Base-by-base conservation (phyloP, 768 basidiomycete genomes). In the Collybia sordida region DNA sequence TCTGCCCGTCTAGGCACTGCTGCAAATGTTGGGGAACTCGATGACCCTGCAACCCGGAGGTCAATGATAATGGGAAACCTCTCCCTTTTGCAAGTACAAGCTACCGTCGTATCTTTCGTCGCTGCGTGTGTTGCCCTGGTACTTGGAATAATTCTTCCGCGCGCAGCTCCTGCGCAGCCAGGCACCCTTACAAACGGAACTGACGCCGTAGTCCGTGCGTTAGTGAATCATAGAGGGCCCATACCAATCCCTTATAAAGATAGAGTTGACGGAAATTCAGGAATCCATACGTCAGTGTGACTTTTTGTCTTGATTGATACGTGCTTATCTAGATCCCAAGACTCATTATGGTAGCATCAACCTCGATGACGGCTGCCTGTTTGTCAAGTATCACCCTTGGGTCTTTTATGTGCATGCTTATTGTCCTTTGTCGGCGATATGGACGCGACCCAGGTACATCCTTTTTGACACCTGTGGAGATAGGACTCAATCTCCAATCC, bases 1-100 rank as follows among this genome's bases (percentile, higher is more conserved):
- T 95, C 94, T 3, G 93, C 97, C 0, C 82, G 96, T 12, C 78
- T 99, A n/a, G 88, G 90, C 1, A 99, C 97, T 0, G 88, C 94
- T 1, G 90, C 95, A 4, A 97, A 98, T 58, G 86, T 95, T 44
- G 96, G 96, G 38, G 84, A 93, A 53, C 83, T 99, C 4, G 93
- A 98, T 64, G 79, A 85, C 27, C 82, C 83, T 0, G 57, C 64
- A 2, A 74, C 72, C 6, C 82, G 91, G 3, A 78, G 81, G 4
- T 64, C 72, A 2, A 81, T 96, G 52, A 77, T 99, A 27, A 51
- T 82, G 2, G 94, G 94, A 36, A 97, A 94, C 66, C 68, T 98
- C 38, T 74, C 86, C 0, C 75, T 98, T 9, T 80, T 99, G 0
- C 96, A 98, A 64, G 90, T 98, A 1, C 97, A 99, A 66, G 94